Conservation (phyloP, 2,329 filamentous ascomycete species). For the Proliferodiscus dingleyae region DNA sequence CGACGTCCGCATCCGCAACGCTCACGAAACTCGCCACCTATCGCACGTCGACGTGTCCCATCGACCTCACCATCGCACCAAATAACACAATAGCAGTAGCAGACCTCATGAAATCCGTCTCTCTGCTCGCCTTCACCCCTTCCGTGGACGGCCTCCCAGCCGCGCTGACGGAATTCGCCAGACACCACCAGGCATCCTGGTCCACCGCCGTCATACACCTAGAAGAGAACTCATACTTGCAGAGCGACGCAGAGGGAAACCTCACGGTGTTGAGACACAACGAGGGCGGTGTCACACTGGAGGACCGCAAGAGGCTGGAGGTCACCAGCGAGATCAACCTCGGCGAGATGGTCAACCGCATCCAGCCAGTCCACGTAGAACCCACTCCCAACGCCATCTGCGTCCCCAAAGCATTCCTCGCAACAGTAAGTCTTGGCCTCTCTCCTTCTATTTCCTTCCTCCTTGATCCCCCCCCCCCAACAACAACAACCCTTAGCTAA, state of each 20-base stretch:
- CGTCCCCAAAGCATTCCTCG: constrained; percentile 78
- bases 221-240: constrained; percentile 69
- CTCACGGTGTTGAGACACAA: constrained; percentile 76
- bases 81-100: constrained; percentile 75
- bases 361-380: constrained; percentile 67
- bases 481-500: neutral
- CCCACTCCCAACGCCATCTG: constrained; percentile 62
- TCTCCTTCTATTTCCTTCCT: neutral
- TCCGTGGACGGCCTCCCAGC: constrained; percentile 53
- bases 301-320: constrained; percentile 67
- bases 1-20: constrained; percentile 48
- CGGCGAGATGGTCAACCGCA: constrained; percentile 90
- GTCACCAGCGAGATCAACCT: constrained; percentile 77
- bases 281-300: constrained; percentile 62
- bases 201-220: constrained; percentile 71
- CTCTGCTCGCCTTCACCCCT: constrained; percentile 66
- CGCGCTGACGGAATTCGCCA: constrained; percentile 66
- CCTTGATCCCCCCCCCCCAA: neutral
- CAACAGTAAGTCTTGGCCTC: constrained; percentile 59
- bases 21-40: constrained; percentile 72
- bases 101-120: constrained; percentile 90
- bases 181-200: constrained; percentile 81
- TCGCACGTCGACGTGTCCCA: constrained; percentile 76
- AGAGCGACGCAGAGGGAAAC: constrained; percentile 85
- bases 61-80: constrained; percentile 72